Conservation (phyloP, 108 stramenopile genomes). For the Aurantiochytrium sp. region DNA sequence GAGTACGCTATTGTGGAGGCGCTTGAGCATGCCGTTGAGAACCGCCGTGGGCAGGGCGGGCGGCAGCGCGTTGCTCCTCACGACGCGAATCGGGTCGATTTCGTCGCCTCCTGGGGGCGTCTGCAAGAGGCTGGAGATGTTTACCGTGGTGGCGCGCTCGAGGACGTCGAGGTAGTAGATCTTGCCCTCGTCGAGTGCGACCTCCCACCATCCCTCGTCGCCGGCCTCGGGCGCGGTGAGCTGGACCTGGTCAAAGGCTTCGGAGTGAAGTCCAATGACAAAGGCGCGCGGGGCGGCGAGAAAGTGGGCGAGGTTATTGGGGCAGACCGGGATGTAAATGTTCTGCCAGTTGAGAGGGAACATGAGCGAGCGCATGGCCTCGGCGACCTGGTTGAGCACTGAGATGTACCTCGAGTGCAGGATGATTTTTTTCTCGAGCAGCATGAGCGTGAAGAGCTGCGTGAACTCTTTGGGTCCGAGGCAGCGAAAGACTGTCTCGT, state of each 20-base stretch:
- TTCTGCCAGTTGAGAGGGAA: conserved; percentile 28
- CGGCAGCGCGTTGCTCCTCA: not conserved
- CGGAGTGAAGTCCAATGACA: not conserved
- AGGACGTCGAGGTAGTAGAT: not conserved
- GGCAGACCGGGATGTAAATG: not conserved
- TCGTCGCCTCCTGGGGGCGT: conserved; percentile 11
- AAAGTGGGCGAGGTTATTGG: not conserved
- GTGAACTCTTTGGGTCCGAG: not conserved
- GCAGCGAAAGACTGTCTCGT: conserved; percentile 18
- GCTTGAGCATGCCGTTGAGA: not conserved
- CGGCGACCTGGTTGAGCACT: conserved; percentile 14
- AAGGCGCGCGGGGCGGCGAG: not conserved
- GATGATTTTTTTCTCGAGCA: conserved; percentile 2
- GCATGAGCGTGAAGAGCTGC: conserved; percentile 10
- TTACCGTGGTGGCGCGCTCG: not conserved
- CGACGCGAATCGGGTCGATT: not conserved
- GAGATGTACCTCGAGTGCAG: not conserved
- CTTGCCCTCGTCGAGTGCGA: not conserved
- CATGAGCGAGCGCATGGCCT: conserved; percentile 2
- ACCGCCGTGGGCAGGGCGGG: not conserved
- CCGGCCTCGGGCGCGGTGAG: not conserved
- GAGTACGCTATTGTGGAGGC: not conserved
- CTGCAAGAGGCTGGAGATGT: not conserved
- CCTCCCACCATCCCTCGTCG: not conserved
- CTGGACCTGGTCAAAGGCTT: not conserved